Evolutionary conservation across 1,284 basidiomycete genomes (phyloP), one percentile per base, ranked within the genome.

Genomic region (Sporisorium iseilematis-ciliati): DNA sequence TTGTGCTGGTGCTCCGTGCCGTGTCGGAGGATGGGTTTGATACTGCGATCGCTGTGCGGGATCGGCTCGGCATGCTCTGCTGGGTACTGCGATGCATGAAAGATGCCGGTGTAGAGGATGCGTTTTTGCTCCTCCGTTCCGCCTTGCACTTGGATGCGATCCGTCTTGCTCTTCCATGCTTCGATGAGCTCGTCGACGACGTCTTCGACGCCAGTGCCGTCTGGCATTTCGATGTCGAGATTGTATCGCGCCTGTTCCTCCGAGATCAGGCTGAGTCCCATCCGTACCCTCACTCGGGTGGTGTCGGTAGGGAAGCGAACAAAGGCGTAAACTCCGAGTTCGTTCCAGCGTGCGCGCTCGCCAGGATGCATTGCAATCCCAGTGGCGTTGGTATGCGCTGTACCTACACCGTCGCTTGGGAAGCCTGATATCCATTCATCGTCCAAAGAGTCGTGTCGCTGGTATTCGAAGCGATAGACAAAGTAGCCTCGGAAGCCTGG

Each of bases 241-340:
- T 77, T 92, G 87, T 87, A 92, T 48, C 90, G 86, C 0, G 93
- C 93, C 78, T 93, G 92, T 7, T 91, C 90, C 16, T 91, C 86
- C 0, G 91, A 92, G 67, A 94, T 92, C 80, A 93, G 92, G 11
- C 91, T 93, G 10, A 92, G 91, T 0, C 91, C 92, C 1, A 94
- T 87, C 10, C 91, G 88, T 7, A 92, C 89, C 18, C 89, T 87
- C 35, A 93, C 88, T 2, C 82, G 82, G 16, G 79, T 74, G 16
- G 86, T 86, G 3, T 75, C 79, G 1, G 75, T 63, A 0, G 69
- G 80, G 75, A 93, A 92, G 2, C 85, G 82, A 1, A 88, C 90
- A 77, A 90, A 93, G 0, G 87, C 92, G 18, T 89, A 88, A 4
- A 93, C 84, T 16, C 89, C 79, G 0, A 87, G 77, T 7, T 89